Conservation (phyloP, 73 alveolate genomes). For the Paraurostyla sp. region DNA sequence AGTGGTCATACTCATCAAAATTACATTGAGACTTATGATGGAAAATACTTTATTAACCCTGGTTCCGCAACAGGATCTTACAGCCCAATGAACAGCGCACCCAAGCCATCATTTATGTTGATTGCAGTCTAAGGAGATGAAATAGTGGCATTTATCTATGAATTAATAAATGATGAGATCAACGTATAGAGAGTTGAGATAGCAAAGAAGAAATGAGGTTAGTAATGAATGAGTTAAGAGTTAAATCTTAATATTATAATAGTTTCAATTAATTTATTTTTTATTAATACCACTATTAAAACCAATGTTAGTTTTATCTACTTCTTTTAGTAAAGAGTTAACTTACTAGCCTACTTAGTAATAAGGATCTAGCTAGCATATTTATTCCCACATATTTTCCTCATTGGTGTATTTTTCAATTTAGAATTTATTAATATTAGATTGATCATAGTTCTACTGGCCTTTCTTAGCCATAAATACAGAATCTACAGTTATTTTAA, state of each 20-base stretch:
- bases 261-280: not conserved
- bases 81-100: slow-evolving; percentile 69
- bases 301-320: not conserved
- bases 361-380: not conserved
- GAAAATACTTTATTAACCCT: slow-evolving; percentile 97
- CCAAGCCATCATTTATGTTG: slow-evolving; percentile 74
- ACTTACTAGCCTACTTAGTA: too few species aligned
- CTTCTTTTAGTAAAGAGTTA: not conserved
- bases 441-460: not conserved
- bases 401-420: slow-evolving; percentile 24
- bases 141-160: slow-evolving; percentile 78
- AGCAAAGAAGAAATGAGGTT: slow-evolving; percentile 50
- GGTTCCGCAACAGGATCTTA: slow-evolving; percentile 98
- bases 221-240: not conserved
- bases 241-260: not conserved
- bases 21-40: slow-evolving; percentile 89
- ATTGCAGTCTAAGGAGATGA: slow-evolving; percentile 86
- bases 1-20: slow-evolving; percentile 96
- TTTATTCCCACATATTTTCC: slow-evolving; percentile 60
- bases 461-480: slow-evolving; percentile 27
- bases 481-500: slow-evolving; percentile 55
- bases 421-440: not conserved
- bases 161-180: slow-evolving; percentile 72
- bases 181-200: slow-evolving; percentile 65
- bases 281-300: not conserved